Evolutionary conservation across 2,329 filamentous ascomycete genomes (phyloP).

Genomic region (Peltaster fructicola): DNA sequence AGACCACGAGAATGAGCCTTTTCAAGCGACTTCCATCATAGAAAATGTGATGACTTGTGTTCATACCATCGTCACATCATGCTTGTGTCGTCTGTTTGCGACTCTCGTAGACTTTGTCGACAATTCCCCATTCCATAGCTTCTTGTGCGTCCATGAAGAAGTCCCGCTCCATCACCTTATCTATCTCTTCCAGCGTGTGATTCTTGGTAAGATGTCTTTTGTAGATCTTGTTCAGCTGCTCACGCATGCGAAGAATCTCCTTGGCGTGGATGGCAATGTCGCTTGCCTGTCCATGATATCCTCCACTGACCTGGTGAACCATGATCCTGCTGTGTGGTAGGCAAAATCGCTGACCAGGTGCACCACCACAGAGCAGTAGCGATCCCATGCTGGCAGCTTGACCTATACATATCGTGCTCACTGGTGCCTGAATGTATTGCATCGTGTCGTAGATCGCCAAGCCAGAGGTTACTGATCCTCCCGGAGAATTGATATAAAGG

Average conservation of each 20-base stretch:
- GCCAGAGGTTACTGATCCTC: slow-evolving; percentile 72
- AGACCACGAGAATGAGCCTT: too few relatives aligned
- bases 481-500: slow-evolving; percentile 95
- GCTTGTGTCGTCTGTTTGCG: too few relatives aligned
- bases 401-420: slow-evolving; percentile 87
- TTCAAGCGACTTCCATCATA: too few relatives aligned
- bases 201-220: slow-evolving; percentile 68
- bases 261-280: slow-evolving; percentile 96
- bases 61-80: too few relatives aligned
- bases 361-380: slow-evolving; percentile 70
- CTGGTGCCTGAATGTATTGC: slow-evolving; percentile 84
- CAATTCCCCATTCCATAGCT: slow-evolving; percentile 74
- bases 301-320: slow-evolving; percentile 87
- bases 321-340: slow-evolving; percentile 91
- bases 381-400: slow-evolving; percentile 93
- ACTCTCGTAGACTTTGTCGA: slow-evolving; percentile 96
- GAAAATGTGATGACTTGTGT: too few relatives aligned
- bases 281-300: slow-evolving; percentile 46
- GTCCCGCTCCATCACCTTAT: slow-evolving; percentile 91
- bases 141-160: slow-evolving; percentile 84
- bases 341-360: slow-evolving; percentile 68
- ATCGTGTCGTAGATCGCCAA: slow-evolving; percentile 96
- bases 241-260: slow-evolving; percentile 76
- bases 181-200: slow-evolving; percentile 64
- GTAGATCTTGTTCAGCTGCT: slow-evolving; percentile 82